These are phyloP conservation scores for Aureobasidium sp. DNA, from an alignment of 2,329 filamentous ascomycete genomes.

Conservation along the genomic window DNA sequence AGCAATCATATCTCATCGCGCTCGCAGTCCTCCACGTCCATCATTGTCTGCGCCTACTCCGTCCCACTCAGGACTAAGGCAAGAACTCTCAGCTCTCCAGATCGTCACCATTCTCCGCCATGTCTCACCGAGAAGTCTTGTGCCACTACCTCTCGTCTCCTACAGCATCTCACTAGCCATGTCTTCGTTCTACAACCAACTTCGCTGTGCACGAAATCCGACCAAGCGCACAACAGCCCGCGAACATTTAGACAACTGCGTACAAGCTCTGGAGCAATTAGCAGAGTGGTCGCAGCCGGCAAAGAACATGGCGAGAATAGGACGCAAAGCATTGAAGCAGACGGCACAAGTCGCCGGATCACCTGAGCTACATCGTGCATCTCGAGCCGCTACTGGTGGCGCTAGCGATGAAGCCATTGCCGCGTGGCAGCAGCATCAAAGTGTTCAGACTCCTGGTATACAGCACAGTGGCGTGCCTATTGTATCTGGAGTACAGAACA, in stretches of 20 bases:
- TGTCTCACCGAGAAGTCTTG: slow-evolving; percentile 39
- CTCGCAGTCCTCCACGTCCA: slow-evolving; percentile 32
- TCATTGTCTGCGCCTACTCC: slow-evolving; percentile 39
- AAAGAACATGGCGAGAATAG: slow-evolving; percentile 16
- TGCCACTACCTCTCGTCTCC: slow-evolving; percentile 49
- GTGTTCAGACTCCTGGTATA: background rate
- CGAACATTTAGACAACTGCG: slow-evolving; percentile 18
- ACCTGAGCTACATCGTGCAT: background rate
- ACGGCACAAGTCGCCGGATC: slow-evolving; percentile 3
- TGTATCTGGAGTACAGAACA: background rate
- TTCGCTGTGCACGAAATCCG: slow-evolving; percentile 33
- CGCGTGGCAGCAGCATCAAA: background rate
- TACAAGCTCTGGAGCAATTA: slow-evolving; percentile 17
- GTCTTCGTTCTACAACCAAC: slow-evolving; percentile 51
- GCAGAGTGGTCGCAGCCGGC: slow-evolving; percentile 16
- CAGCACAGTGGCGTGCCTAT: background rate
- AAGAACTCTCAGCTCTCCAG: slow-evolving; percentile 49
- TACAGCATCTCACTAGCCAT: slow-evolving; percentile 51
- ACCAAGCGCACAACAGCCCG: slow-evolving; percentile 16
- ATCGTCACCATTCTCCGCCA: slow-evolving; percentile 44
- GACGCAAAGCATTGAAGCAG: slow-evolving; percentile 17
- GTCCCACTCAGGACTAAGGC: slow-evolving; percentile 44
- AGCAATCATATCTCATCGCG: slow-evolving; percentile 51
- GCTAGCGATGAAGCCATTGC: background rate
- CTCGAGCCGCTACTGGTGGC: background rate